Evolutionary conservation across 2,329 filamentous ascomycete genomes (phyloP).

Genomic region (Fusarium sp.): DNA sequence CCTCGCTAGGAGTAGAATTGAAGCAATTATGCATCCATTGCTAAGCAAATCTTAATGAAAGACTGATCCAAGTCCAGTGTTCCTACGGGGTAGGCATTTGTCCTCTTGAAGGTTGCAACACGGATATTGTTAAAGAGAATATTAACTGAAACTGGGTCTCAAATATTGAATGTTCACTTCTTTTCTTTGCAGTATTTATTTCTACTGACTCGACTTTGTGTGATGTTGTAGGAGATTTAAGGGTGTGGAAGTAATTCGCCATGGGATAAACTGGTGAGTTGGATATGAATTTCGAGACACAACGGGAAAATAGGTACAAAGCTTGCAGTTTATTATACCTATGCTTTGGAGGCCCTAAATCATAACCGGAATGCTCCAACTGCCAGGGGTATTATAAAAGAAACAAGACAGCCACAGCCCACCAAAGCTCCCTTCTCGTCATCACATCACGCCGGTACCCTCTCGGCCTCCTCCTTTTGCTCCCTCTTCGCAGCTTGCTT

Average conservation of each 20-base stretch:
- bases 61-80: neutral
- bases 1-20: neutral
- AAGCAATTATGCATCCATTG: neutral
- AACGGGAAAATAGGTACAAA: neutral
- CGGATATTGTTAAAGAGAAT: neutral
- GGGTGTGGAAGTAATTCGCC: neutral
- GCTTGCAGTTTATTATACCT: slow-evolving; percentile 4
- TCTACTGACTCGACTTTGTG: neutral
- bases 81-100: neutral
- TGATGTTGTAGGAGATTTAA: neutral
- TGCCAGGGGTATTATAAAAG: slow-evolving; percentile 30
- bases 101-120: neutral
- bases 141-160: neutral
- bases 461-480: slow-evolving; percentile 29
- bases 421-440: neutral
- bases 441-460: slow-evolving; percentile 2
- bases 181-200: neutral
- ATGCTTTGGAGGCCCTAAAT: slow-evolving; percentile 1
- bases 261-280: neutral
- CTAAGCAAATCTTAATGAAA: neutral
- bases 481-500: slow-evolving; percentile 39
- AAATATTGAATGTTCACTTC: neutral
- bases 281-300: neutral
- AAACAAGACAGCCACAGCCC: slow-evolving; percentile 5
- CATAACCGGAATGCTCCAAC: slow-evolving; percentile 19